Base-by-base conservation (phyloP, 2,329 filamentous ascomycete species). In the Botryosphaeria dothidea region DNA sequence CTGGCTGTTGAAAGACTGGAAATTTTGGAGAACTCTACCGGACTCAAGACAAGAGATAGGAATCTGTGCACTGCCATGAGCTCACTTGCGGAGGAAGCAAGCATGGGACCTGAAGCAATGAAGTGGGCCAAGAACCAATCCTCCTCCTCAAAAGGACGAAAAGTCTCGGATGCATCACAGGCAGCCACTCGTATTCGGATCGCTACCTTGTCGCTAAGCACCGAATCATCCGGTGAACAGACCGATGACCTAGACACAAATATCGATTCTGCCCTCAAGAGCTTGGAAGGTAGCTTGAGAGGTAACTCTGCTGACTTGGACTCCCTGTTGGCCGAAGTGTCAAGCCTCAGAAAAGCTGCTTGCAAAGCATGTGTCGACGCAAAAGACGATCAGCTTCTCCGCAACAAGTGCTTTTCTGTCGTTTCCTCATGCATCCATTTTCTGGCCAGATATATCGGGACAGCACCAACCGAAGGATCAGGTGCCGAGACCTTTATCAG, bases 221-320 rank as follows among this genome's bases (percentile, higher is more conserved):
- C 71, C 38, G 64, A 61, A 11, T 38, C 71, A 13, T 73, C 74
- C 48, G 68, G 69, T 5, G 64, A 65, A 1, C 52, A 66, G 17
- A 70, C 62, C n/a, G 11, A 65, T 1, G 67, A 70, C 5, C 25
- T 74, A 13, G 66, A 71, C 5, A 65, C 67, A 1, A 67, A 61
- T 0, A 67, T 76, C 34, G 62, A 62, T 6, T 67, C 56, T 60
- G 73, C 75, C 23, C 65, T 75, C 19, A 70, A 71, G 2, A 67
- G 69, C 3, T 65, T 79, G 21, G 66, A 66, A 11, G 73, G 73
- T 19, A 73, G 69, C 41, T 64, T 78, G 23, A 70, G 69, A 31
- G 77, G 76, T 19, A 72, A 75, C 29, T 63, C 69, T 2, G 57
- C 69, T 19, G 76, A 78, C 21, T 68, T 78, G 11, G 77, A 79